phyloP scores from a whole-genome alignment of 495 filamentous ascomycete species.

The Bacidia gigantensis region DNA sequence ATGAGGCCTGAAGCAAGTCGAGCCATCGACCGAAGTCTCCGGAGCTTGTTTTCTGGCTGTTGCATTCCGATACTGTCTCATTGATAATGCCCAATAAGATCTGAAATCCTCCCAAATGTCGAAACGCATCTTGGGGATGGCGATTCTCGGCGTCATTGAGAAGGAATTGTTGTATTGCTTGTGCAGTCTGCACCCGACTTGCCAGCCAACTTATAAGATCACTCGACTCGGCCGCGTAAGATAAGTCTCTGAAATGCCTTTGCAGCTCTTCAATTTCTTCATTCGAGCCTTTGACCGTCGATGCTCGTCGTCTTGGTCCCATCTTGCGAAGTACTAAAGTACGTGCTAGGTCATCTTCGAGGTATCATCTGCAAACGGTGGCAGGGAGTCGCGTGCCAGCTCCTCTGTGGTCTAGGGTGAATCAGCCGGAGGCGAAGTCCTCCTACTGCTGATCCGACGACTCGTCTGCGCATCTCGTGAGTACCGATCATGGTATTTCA shows the following conservation, averaged over 20 bases:
- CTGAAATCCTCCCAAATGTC: slow-evolving; percentile 69
- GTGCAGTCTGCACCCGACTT: slow-evolving; percentile 8
- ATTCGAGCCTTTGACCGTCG: slow-evolving; percentile 11
- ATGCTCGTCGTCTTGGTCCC: slow-evolving; percentile 5
- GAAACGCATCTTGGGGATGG: slow-evolving; percentile 63
- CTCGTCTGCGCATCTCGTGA: neutral
- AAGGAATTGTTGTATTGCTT: slow-evolving; percentile 39
- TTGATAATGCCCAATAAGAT: slow-evolving; percentile 50
- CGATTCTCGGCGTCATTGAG: slow-evolving; percentile 35
- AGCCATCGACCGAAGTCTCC: slow-evolving; percentile 49
- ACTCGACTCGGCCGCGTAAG: neutral
- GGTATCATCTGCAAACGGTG: neutral
- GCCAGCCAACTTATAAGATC: slow-evolving; percentile 1
- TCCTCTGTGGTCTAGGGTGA: slow-evolving; percentile 2
- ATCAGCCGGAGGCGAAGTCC: neutral
- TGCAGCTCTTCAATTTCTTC: slow-evolving; percentile 11
- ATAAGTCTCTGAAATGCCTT: slow-evolving; percentile 8
- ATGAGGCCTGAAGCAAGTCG: slow-evolving; percentile 52
- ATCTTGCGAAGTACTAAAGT: neutral
- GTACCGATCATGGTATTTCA: no score
- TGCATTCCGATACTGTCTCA: neutral
- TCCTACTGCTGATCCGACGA: neutral
- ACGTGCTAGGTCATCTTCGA: slow-evolving; percentile 1
- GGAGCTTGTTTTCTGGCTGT: slow-evolving; percentile 32
- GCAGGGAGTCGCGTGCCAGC: slow-evolving; percentile 12